Conservation (phyloP, 2,329 filamentous ascomycete species). For the Daldinia eschscholtzii region DNA sequence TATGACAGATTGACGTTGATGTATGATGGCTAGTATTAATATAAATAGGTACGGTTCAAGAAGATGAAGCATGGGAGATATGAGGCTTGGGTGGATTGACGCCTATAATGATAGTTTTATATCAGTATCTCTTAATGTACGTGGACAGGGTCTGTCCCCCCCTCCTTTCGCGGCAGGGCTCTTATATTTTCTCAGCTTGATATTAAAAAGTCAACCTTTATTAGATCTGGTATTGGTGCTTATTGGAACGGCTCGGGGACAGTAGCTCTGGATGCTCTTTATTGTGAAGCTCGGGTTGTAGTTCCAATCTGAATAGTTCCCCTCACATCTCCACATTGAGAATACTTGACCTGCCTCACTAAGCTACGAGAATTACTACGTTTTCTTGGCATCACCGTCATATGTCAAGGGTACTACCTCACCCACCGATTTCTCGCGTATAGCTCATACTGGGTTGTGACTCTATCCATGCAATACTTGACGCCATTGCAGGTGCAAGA, state of each 20-base stretch:
- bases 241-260: no score
- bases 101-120: neutral
- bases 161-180: neutral
- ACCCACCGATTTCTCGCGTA: neutral
- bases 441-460: neutral
- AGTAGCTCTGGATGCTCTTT: neutral
- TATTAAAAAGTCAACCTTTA: neutral
- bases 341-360: slow-evolving; percentile 28
- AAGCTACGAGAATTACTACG: slow-evolving; percentile 29
- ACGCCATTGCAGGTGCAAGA: slow-evolving; percentile 20
- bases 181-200: neutral
- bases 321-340: slow-evolving; percentile 15
- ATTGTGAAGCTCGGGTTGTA: neutral
- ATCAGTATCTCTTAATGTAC: neutral
- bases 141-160: neutral
- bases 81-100: neutral
- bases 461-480: slow-evolving; percentile 7
- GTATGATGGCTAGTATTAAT: neutral
- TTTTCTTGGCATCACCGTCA: slow-evolving; percentile 23
- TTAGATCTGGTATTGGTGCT: neutral
- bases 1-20: slow-evolving; percentile 2
- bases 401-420: slow-evolving; percentile 3
- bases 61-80: neutral
- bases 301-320: slow-evolving; percentile 12
- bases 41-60: neutral